phyloP scores from a whole-genome alignment of 2,329 filamentous ascomycete species.

The Pseudogymnoascus sp. region DNA sequence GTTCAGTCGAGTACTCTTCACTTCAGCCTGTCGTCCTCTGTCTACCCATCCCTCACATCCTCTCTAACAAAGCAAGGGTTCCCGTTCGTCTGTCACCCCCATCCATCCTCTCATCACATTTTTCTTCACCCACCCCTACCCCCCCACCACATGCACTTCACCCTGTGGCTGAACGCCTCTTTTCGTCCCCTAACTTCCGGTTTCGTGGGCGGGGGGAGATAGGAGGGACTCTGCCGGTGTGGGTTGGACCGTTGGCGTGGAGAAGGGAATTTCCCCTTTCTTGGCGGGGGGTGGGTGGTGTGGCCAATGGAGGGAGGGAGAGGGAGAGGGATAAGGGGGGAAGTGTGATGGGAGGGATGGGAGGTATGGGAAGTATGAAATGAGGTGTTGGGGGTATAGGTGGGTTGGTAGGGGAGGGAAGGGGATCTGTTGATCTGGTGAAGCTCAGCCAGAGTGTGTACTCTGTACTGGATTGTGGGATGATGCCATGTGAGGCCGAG shows the following conservation, averaged over 20 bases:
- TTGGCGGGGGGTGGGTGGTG: background rate
- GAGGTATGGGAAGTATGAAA: background rate
- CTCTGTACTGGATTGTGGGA: background rate
- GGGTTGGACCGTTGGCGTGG: conserved; percentile 1
- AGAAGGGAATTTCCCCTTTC: conserved; percentile 1
- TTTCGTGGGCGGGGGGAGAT: background rate
- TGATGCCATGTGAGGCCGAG: background rate
- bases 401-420: background rate
- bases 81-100: no score
- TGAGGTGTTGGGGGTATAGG: background rate
- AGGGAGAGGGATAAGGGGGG: background rate
- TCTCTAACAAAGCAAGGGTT: background rate
- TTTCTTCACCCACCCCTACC: background rate
- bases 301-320: background rate
- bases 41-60: background rate
- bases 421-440: background rate
- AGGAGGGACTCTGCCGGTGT: background rate
- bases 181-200: background rate
- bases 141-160: background rate
- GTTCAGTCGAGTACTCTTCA: background rate
- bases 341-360: background rate
- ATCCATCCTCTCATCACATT: background rate
- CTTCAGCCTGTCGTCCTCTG: background rate
- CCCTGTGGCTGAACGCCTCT: background rate
- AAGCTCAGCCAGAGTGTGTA: background rate